Evolutionary conservation across 2,329 filamentous ascomycete species (phyloP).

Genomic region (Biscogniauxia mediterranea): DNA sequence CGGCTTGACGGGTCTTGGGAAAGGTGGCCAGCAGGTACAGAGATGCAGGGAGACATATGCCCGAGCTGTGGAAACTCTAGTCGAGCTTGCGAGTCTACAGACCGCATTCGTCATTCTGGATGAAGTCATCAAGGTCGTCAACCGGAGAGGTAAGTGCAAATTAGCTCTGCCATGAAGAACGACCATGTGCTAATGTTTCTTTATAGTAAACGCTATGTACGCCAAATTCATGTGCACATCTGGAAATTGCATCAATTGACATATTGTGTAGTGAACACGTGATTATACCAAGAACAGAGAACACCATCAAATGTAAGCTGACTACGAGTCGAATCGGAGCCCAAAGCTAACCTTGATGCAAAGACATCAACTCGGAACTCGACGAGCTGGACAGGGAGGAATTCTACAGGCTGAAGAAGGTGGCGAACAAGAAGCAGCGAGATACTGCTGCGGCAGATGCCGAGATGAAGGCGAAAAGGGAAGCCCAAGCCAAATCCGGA

Average conservation of each 20-base stretch:
- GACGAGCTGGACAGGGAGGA: conserved; percentile 97
- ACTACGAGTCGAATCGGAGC: neutral
- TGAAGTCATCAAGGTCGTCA: conserved; percentile 99
- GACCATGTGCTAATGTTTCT: conserved; percentile 28
- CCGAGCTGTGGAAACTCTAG: conserved; percentile 89
- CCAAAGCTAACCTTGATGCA: conserved; percentile 11
- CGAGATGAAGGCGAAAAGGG: conserved; percentile 72
- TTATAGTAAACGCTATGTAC: conserved; percentile 84
- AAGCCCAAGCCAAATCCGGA: conserved; percentile 43
- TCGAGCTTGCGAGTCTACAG: conserved; percentile 92
- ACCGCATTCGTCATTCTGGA: conserved; percentile 97
- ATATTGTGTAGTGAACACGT: conserved; percentile 67
- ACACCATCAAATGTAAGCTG: conserved; percentile 89
- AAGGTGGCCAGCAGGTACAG: conserved; percentile 96
- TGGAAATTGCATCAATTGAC: conserved; percentile 20
- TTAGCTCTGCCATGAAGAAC: neutral
- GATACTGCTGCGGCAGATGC: conserved; percentile 71
- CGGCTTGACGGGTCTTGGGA: conserved; percentile 89
- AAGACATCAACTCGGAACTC: conserved; percentile 95
- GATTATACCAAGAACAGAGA: conserved; percentile 96
- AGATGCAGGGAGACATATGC: conserved; percentile 94
- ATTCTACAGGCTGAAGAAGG: conserved; percentile 97
- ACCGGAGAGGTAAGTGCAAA: conserved; percentile 71
- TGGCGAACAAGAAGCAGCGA: conserved; percentile 79
- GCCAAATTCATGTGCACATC: conserved; percentile 1